These are phyloP conservation scores for Penicillium parvum DNA, from an alignment of 495 filamentous ascomycete species.

Conservation along the genomic window DNA sequence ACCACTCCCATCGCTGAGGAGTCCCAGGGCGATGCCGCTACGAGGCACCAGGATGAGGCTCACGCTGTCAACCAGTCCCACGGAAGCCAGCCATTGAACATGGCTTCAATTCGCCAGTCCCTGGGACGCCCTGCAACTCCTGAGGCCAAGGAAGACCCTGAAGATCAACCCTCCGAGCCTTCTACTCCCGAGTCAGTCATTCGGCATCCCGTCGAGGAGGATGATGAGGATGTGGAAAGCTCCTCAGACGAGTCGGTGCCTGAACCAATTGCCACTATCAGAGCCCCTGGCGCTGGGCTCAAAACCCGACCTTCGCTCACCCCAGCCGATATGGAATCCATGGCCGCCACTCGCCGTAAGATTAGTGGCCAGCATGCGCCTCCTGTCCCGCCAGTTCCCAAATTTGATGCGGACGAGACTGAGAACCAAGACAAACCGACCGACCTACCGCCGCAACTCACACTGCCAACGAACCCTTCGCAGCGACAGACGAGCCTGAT, in stretches of 20 bases:
- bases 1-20: slow-evolving; percentile 30
- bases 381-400: slow-evolving; percentile 48
- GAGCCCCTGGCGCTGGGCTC: slow-evolving; percentile 77
- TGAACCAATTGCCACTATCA: slow-evolving; percentile 84
- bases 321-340: slow-evolving; percentile 75
- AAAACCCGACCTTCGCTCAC: slow-evolving; percentile 88
- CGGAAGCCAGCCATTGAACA: slow-evolving; percentile 31
- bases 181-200: slow-evolving; percentile 94
- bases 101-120: slow-evolving; percentile 48
- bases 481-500: slow-evolving; percentile 51
- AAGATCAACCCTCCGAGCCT: slow-evolving; percentile 47
- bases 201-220: slow-evolving; percentile 58
- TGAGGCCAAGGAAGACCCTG: slow-evolving; percentile 46
- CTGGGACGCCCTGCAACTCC: slow-evolving; percentile 61
- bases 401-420: slow-evolving; percentile 32
- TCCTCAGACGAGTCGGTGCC: slow-evolving; percentile 56
- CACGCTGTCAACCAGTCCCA: neutral
- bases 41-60: neutral
- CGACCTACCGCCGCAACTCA: slow-evolving; percentile 14
- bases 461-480: slow-evolving; percentile 16
- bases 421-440: slow-evolving; percentile 25
- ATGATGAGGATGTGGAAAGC: slow-evolving; percentile 25
- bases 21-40: neutral
- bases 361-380: slow-evolving; percentile 71
- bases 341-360: slow-evolving; percentile 82